These are phyloP conservation scores for Garcia nutans DNA, from an alignment of 345 rosid species.

Conservation along the genomic window DNA sequence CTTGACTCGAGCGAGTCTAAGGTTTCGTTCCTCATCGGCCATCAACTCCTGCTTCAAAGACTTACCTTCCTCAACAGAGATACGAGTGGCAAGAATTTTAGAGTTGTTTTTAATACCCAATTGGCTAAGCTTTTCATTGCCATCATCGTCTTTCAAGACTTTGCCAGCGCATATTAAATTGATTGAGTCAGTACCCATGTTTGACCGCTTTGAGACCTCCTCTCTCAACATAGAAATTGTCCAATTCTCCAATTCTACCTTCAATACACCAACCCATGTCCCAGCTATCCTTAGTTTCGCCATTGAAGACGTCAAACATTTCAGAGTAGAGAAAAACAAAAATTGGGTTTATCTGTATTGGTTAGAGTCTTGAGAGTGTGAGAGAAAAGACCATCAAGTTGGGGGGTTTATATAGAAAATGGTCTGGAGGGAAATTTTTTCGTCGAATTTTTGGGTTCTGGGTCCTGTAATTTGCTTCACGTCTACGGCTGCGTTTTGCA, in stretches of 20 bases:
- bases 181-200: constrained; percentile 48
- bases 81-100: constrained; percentile 68
- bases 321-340: too few species aligned
- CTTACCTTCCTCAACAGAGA: constrained; percentile 61
- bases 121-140: constrained; percentile 47
- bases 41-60: constrained; percentile 47
- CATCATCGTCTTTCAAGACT: constrained; percentile 63
- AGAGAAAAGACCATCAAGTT: background rate
- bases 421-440: background rate
- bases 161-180: constrained; percentile 77
- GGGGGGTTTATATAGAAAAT: constrained; percentile 7
- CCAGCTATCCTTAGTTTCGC: constrained; percentile 89
- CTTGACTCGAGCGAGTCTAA: constrained; percentile 72
- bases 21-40: constrained; percentile 78
- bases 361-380: background rate
- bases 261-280: constrained; percentile 71
- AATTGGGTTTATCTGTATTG: too few species aligned
- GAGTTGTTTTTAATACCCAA: constrained; percentile 71
- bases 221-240: constrained; percentile 69
- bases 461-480: background rate
- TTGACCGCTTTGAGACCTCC: constrained; percentile 73
- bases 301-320: constrained; percentile 29
- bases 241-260: constrained; percentile 79
- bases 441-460: background rate
- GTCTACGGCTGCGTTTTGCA: background rate